These are phyloP conservation scores for Bryoerythrophyllum caledonicum DNA, from an alignment of 225 moss, liverwort and hornwort genomes.

Conservation along the genomic window DNA sequence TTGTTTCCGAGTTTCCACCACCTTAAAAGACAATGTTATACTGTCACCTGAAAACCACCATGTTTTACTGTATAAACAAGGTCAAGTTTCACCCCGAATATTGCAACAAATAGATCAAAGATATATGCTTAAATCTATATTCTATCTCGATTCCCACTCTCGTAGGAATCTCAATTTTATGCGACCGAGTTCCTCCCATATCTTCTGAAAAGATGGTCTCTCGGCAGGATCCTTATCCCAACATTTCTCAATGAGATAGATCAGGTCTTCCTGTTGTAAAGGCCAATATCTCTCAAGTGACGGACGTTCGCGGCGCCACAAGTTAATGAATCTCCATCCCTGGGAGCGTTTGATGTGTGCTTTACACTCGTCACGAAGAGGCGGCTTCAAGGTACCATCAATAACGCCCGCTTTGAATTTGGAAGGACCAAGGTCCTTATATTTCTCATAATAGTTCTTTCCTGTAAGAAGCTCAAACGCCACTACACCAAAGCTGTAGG, in stretches of 20 bases:
- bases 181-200: not conserved
- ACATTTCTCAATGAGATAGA: constrained; percentile 1
- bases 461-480: constrained; percentile 1
- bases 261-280: not conserved
- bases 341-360: not conserved
- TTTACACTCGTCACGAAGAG: not conserved
- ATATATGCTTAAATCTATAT: too few species aligned
- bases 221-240: not conserved
- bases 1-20: too few species aligned
- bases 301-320: too few species aligned
- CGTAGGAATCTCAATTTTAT: too few species aligned
- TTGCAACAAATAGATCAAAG: too few species aligned
- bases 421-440: not conserved
- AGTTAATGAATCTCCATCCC: too few species aligned
- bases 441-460: not conserved
- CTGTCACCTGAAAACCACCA: too few species aligned
- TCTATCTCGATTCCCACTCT: too few species aligned
- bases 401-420: not conserved
- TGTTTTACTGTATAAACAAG: too few species aligned
- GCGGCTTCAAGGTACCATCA: not conserved
- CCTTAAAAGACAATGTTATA: too few species aligned
- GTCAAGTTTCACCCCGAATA: too few species aligned
- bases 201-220: constrained; percentile 6
- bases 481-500: not conserved
- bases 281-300: too few species aligned